phyloP scores from a whole-genome alignment of 208 protist genomes.

The Angomonas ambiguus region DNA sequence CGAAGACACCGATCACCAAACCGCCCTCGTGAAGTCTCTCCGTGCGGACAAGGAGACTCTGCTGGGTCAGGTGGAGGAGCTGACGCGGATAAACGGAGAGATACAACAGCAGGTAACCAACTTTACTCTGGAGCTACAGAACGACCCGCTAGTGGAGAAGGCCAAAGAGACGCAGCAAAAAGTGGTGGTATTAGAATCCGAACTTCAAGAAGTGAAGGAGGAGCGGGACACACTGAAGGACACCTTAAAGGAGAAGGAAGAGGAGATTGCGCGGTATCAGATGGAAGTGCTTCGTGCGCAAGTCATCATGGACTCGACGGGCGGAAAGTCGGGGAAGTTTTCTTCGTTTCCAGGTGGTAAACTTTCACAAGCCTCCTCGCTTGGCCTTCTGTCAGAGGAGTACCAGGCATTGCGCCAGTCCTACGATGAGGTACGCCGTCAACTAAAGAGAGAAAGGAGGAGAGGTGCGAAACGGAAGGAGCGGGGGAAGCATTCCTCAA shows the following conservation, averaged over 20 bases:
- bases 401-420: constrained; percentile 39
- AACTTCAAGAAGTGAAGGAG: constrained; percentile 36
- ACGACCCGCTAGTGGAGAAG: constrained; percentile 66
- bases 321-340: constrained; percentile 8
- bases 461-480: constrained; percentile 17
- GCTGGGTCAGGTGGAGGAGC: constrained; percentile 56
- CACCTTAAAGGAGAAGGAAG: constrained; percentile 55
- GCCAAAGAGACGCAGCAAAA: constrained; percentile 73
- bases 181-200: constrained; percentile 57
- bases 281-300: constrained; percentile 64
- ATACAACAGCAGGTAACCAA: constrained; percentile 73
- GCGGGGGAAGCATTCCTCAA: neutral
- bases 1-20: constrained; percentile 43
- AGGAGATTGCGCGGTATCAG: constrained; percentile 61
- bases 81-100: constrained; percentile 74
- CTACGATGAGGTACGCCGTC: constrained; percentile 46
- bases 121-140: constrained; percentile 87
- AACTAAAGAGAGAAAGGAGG: constrained; percentile 27
- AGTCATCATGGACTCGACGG: constrained; percentile 18
- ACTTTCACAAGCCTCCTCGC: neutral
- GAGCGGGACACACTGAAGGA: constrained; percentile 45
- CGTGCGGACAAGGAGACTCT: constrained; percentile 67
- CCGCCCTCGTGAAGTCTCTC: constrained; percentile 34
- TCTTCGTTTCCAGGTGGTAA: neutral
- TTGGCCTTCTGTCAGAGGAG: constrained; percentile 27